Conservation (phyloP, 83 land plant genomes). For the Picea engelmannii region DNA sequence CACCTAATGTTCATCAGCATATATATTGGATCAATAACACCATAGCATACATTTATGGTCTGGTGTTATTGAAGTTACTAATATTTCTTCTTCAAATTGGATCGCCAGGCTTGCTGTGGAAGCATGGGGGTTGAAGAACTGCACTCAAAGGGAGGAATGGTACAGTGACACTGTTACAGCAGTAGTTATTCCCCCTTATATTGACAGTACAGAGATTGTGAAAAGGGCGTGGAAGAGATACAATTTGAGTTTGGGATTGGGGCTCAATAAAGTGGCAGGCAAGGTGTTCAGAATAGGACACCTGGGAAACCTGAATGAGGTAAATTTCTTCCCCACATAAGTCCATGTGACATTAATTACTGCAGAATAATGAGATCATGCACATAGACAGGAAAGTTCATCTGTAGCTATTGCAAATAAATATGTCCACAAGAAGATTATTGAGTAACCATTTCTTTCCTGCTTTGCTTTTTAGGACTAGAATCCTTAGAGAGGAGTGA, state of each 20-base stretch:
- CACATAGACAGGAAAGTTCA: too few relatives aligned
- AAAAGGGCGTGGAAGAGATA: conserved; percentile 87
- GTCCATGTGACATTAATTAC: too few relatives aligned
- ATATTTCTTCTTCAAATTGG: not conserved
- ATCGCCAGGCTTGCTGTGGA: conserved; percentile 79
- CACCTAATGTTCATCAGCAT: not conserved
- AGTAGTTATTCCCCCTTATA: conserved; percentile 76
- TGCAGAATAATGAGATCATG: too few relatives aligned
- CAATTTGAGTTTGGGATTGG: conserved; percentile 90
- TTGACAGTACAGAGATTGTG: conserved; percentile 78
- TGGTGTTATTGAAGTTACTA: not conserved
- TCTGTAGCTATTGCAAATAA: too few relatives aligned
- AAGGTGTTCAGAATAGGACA: conserved; percentile 97
- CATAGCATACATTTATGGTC: too few relatives aligned
- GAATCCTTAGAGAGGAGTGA: too few relatives aligned
- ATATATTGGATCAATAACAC: too few relatives aligned
- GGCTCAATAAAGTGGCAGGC: conserved; percentile 94
- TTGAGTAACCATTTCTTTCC: too few relatives aligned
- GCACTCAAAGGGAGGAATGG: conserved; percentile 85
- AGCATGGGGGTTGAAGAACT: conserved; percentile 95
- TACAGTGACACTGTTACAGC: conserved; percentile 92
- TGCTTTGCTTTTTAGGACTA: too few relatives aligned
- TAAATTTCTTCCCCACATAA: conserved; percentile 15
- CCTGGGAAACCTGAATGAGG: conserved; percentile 91
- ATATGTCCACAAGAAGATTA: too few relatives aligned